Evolutionary conservation across 306 rosid species (phyloP), one percentile per base, ranked within the genome.

Genomic region (Lathyrus sativus): DNA sequence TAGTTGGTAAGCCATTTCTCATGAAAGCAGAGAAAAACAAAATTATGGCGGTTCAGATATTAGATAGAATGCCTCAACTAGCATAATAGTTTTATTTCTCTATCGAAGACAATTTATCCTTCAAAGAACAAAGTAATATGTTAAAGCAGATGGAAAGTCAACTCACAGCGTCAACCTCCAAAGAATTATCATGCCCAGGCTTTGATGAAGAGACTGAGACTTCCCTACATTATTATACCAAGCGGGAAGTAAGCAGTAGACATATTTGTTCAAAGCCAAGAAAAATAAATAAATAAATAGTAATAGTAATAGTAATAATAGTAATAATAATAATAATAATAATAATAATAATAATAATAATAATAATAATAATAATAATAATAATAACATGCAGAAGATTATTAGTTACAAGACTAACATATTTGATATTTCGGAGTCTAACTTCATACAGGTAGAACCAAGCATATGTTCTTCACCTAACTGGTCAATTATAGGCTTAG

Each of bases 391-490:
- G 48, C 2, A 4, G 11, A 67, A 46, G 42, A 48, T 80, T 26
- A 44, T 9, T 13, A 35, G 61, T 56, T 56, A 75, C 53, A 45
- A 57, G 45, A 74, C 86, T 56, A 58, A 86, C 97, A 91, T 85
- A 33, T 80, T 74, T 29, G 88, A 82, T 65, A 74, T 83, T 57
- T 71, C 83, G n/a, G 67, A 53, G 59, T 75, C 69, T 68, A 72
- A 15, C 8, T 13, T 39, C 26, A 28, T 41, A 65, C 38, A 48
- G 59, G 68, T 63, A 50, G 74, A 39, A 51, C 45, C 37, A 53
- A 45, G 70, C 45, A 0, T 3, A 35, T 50, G 72, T 66, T 76
- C 80, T 74, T 67, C 31, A 29, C 53, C 74, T 14, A 62, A 67
- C 48, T 13, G 70, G 55, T 74, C 74, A 64, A 28, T 11, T 70